Percentiles rank a stretch among this genome's conserved stretches.
Conservation (phyloP, 2,329 filamentous ascomycete species). For the Thyridium curvatum region DNA sequence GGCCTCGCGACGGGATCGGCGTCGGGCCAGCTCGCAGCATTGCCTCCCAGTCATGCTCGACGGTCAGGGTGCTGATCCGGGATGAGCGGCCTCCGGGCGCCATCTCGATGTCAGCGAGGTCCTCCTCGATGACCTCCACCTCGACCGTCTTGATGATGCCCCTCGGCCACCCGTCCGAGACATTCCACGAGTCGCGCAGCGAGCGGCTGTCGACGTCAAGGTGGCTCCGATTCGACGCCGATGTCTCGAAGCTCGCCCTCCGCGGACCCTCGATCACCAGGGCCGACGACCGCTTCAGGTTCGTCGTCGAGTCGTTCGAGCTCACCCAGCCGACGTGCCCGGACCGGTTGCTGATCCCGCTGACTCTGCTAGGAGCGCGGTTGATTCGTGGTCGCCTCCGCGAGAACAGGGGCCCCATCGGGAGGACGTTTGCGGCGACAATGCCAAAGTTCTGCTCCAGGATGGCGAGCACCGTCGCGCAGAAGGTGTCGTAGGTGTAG, state of each 20-base stretch:
- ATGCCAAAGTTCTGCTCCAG: slow-evolving; percentile 30
- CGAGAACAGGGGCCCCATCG: slow-evolving; percentile 23
- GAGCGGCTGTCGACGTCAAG: slow-evolving; percentile 3
- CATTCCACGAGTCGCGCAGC: slow-evolving; percentile 7
- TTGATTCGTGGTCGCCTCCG: slow-evolving; percentile 8
- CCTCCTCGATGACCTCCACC: slow-evolving; percentile 26
- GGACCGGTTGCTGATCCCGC: slow-evolving; percentile 7
- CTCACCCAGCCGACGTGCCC: slow-evolving; percentile 8
- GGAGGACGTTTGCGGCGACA: slow-evolving; percentile 27
- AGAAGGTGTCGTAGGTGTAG: slow-evolving; percentile 22
- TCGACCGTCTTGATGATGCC: slow-evolving; percentile 32
- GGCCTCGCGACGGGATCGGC: slow-evolving; percentile 2
- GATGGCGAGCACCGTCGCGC: slow-evolving; percentile 23
- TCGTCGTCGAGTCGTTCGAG: slow-evolving; percentile 13
- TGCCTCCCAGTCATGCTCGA: slow-evolving; percentile 19
- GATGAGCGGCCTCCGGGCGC: slow-evolving; percentile 4
- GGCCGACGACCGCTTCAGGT: slow-evolving; percentile 14
- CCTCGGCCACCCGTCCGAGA: slow-evolving; percentile 19
- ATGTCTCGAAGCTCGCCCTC: slow-evolving; percentile 10
- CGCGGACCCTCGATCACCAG: slow-evolving; percentile 18
- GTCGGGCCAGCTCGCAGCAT: slow-evolving; percentile 16
- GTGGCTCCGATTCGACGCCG: not conserved
- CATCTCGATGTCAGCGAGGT: slow-evolving; percentile 15
- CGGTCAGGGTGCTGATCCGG: slow-evolving; percentile 3
- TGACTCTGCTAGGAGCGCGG: slow-evolving; percentile 4